phyloP scores from a whole-genome alignment of 495 filamentous ascomycete species.

The Hypoxylon trugodes region DNA sequence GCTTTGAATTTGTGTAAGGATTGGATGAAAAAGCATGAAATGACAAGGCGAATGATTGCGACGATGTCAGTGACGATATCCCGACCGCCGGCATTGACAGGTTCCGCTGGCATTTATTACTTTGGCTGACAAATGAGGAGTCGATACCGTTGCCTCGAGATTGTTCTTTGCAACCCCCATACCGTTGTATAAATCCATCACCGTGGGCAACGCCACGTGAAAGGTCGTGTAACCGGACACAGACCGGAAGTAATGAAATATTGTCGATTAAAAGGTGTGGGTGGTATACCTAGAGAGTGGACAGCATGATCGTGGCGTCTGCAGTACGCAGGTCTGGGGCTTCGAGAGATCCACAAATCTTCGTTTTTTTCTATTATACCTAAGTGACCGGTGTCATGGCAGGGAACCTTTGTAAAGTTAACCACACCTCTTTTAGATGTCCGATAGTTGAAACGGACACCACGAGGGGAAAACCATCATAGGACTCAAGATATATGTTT shows the following conservation, averaged over 20 bases:
- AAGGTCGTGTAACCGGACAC: constrained; percentile 34
- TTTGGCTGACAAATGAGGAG: neutral
- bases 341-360: constrained; percentile 16
- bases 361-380: neutral
- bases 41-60: too few relatives aligned
- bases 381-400: neutral
- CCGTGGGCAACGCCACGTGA: constrained; percentile 24
- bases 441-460: constrained; percentile 11
- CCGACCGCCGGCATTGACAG: neutral
- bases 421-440: neutral
- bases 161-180: constrained; percentile 4
- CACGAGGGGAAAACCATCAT: neutral
- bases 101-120: neutral
- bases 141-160: neutral
- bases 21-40: too few relatives aligned
- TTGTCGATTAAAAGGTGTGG: neutral
- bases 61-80: too few relatives aligned
- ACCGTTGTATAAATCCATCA: constrained; percentile 5
- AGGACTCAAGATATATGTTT: neutral
- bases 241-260: constrained; percentile 19
- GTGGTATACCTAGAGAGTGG: too few relatives aligned
- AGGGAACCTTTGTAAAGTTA: neutral
- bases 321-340: constrained; percentile 11
- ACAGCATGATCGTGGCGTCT: constrained; percentile 1
- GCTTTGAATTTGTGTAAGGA: too few relatives aligned